These are phyloP conservation scores for Leptoxyphium fumago DNA, from an alignment of 2,329 filamentous ascomycete genomes.

Conservation along the genomic window DNA sequence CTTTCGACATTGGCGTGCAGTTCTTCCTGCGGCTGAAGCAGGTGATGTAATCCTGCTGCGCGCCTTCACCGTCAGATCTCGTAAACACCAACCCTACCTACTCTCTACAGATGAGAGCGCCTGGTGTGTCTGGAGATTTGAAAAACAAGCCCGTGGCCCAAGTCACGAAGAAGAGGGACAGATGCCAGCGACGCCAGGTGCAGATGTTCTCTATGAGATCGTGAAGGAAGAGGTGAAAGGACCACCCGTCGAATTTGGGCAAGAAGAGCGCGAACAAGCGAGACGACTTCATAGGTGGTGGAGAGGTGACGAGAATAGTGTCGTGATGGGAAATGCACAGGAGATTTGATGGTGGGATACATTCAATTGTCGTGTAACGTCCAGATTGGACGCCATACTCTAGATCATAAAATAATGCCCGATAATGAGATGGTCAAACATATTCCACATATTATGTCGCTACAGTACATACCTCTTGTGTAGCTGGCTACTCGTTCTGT, in stretches of 20 bases:
- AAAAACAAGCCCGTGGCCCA: neutral
- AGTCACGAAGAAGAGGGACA: constrained; percentile 10
- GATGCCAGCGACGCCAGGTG: constrained; percentile 5
- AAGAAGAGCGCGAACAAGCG: constrained; percentile 29
- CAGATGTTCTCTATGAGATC: constrained; percentile 9
- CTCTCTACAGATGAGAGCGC: constrained; percentile 27
- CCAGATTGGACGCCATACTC: too few relatives aligned
- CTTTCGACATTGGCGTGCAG: constrained; percentile 28
- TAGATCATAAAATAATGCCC: too few relatives aligned
- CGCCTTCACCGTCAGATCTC: constrained; percentile 27
- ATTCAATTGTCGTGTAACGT: too few relatives aligned
- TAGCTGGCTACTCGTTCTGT: too few relatives aligned
- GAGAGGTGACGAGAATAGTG: constrained; percentile 7
- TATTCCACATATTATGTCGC: too few relatives aligned
- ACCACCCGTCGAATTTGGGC: constrained; percentile 30
- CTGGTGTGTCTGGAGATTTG: constrained; percentile 34
- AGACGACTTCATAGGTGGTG: constrained; percentile 28
- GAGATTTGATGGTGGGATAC: neutral
- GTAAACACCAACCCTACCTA: constrained; percentile 22
- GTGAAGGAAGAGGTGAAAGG: constrained; percentile 29
- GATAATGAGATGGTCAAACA: too few relatives aligned
- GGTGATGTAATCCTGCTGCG: constrained; percentile 33
- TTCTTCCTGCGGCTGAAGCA: constrained; percentile 24
- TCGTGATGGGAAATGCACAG: neutral
- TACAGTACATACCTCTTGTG: too few relatives aligned